Evolutionary conservation across 306 rosid genomes (phyloP).

Genomic region (Pachyrhizus erosus): DNA sequence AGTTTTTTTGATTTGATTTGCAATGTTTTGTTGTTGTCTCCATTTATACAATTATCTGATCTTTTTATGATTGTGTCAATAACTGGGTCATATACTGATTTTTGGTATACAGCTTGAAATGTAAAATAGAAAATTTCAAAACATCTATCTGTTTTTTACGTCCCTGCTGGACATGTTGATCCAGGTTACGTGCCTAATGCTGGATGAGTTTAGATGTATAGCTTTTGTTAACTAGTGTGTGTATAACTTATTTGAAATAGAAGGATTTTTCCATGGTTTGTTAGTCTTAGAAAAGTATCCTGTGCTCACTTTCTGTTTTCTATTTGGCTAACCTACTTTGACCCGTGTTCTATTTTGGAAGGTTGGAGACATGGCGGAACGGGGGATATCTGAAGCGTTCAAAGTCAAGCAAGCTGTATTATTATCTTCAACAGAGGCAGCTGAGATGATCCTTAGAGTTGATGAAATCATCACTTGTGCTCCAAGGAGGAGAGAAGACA

Average conservation of each 20-base stretch:
- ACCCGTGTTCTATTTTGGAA: slow-evolving; percentile 36
- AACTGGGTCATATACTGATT: not conserved
- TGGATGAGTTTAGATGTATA: not conserved
- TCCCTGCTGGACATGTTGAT: not conserved
- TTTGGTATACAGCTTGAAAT: not conserved
- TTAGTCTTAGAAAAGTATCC: not conserved
- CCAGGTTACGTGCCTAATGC: not conserved
- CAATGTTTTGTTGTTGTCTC: not conserved
- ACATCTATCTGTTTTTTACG: not conserved
- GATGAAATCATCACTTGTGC: slow-evolving; percentile 98
- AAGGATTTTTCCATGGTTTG: not conserved
- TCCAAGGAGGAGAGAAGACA: slow-evolving; percentile 92
- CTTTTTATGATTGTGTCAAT: not conserved
- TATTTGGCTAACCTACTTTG: slow-evolving; percentile 29
- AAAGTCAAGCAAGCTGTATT: slow-evolving; percentile 94
- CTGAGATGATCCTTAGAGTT: slow-evolving; percentile 98
- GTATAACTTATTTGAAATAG: no score
- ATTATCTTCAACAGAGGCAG: slow-evolving; percentile 95
- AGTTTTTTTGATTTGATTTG: not conserved
- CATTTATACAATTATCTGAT: not conserved
- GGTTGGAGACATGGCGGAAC: slow-evolving; percentile 93
- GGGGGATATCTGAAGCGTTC: slow-evolving; percentile 85
- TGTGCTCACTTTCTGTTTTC: not conserved
- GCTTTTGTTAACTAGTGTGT: not conserved
- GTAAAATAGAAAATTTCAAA: slow-evolving; percentile 1